Evolutionary conservation across 2,329 filamentous ascomycete genomes (phyloP), one percentile per base, ranked within the genome.

Genomic region (Fusarium coicis): DNA sequence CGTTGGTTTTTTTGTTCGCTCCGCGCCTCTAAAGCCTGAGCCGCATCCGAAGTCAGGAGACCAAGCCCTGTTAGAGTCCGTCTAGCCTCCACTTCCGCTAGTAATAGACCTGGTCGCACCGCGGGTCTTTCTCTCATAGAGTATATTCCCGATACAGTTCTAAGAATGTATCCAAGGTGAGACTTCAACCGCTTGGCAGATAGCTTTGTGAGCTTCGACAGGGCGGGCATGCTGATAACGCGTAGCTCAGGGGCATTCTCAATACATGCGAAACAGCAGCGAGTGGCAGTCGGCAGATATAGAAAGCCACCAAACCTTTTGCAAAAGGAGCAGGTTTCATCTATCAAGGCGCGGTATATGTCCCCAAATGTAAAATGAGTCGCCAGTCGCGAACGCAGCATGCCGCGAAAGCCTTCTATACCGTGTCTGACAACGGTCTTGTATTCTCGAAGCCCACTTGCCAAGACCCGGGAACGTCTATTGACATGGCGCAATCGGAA

Each of bases 11-110:
- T 7, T 5, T 55, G 21, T 2, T 55, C 52, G 15, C 12, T 23
- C 5, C 21, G 37, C 2, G 8, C 6, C 10, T 19, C 4, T 42
- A 42, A 4, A 1, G n/a, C 11, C 2, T 4, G 7, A 7, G 1
- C 3, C 15, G 26, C 8, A 1, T 55, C 36, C 8, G 15, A 12
- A 2, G n/a, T 55, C 2, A 40, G 11, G n/a, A 55, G 26, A 4
- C 52, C 21, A 19, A 43, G 52, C 3, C 18, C 37, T 23, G 26
- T 19, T 10, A 55, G 18, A 9, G 7, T 55, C 15, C 1, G 28
- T 4, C 12, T 10, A 19, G 37, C 37, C 21, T 32, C 52, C 8
- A 7, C 11, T 50, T 55, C 52, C 7, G 21, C 52, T 9, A 55
- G n/a, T 1, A 55, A 16, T 42, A 40, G 15, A 7, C 5, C 21